These are phyloP conservation scores for Sechiopsis laciniata DNA, from an alignment of 306 rosid genomes.

Conservation along the genomic window DNA sequence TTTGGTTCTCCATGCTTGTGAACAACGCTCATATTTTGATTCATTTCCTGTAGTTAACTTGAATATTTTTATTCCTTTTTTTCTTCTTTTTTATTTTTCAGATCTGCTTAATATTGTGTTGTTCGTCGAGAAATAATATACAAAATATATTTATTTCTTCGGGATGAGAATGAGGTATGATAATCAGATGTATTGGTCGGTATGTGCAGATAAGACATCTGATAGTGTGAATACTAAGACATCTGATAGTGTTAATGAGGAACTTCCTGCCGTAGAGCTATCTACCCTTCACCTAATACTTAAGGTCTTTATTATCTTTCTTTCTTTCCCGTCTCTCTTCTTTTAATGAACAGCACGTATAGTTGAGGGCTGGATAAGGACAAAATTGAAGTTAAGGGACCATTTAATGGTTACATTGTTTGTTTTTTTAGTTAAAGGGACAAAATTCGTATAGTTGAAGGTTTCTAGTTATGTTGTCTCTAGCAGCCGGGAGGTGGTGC, in stretches of 20 bases:
- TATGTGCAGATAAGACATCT: conserved; percentile 60
- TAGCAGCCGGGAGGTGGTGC: background rate
- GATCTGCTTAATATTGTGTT: background rate
- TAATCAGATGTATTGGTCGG: conserved; percentile 9
- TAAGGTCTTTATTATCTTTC: conserved; percentile 40
- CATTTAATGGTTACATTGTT: conserved; percentile 2
- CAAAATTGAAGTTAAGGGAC: background rate
- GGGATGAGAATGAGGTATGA: background rate
- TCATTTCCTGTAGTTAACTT: too few species aligned
- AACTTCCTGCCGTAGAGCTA: conserved; percentile 77
- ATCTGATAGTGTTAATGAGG: conserved; percentile 64
- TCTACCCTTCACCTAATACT: conserved; percentile 78
- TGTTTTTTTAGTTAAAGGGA: too few species aligned
- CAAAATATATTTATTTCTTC: background rate
- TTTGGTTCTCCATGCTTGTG: too few species aligned
- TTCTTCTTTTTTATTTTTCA: background rate
- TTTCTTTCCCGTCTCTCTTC: background rate
- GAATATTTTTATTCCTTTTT: too few species aligned
- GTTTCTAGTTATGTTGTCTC: too few species aligned
- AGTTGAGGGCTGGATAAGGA: background rate
- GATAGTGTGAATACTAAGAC: conserved; percentile 62
- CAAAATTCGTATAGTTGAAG: too few species aligned
- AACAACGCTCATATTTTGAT: too few species aligned
- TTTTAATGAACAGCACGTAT: background rate
- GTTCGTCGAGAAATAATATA: background rate